These are phyloP conservation scores for Coniosporium apollinis DNA, from an alignment of 495 filamentous ascomycete species.

Conservation along the genomic window DNA sequence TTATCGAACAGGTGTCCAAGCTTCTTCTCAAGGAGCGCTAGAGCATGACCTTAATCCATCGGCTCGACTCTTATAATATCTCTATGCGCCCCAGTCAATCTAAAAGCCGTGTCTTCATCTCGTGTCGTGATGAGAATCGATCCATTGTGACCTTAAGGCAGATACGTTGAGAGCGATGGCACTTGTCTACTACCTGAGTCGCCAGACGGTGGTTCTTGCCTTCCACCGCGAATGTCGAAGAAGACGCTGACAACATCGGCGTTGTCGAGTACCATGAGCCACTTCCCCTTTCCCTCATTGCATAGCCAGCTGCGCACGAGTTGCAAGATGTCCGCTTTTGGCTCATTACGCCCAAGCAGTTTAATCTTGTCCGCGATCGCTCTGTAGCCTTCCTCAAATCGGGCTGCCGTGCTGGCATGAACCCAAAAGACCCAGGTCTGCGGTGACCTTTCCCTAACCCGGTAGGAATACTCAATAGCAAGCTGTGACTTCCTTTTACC, in stretches of 20 bases:
- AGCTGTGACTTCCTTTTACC: constrained; percentile 22
- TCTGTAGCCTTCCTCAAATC: constrained; percentile 26
- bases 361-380: constrained; percentile 25
- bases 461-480: constrained; percentile 27
- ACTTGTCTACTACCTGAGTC: background rate
- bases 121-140: constrained; percentile 28
- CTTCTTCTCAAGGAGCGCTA: constrained; percentile 4
- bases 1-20: constrained; percentile 1
- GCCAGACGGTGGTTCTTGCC: constrained; percentile 4
- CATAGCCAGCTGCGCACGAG: constrained; percentile 26
- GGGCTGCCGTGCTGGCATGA: constrained; percentile 23
- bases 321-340: constrained; percentile 24
- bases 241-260: constrained; percentile 23
- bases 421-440: constrained; percentile 36
- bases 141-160: constrained; percentile 20
- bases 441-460: constrained; percentile 20
- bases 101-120: constrained; percentile 11
- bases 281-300: constrained; percentile 11
- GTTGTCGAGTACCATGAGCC: constrained; percentile 33
- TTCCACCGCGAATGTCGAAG: constrained; percentile 9
- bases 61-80: constrained; percentile 3
- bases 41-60: constrained; percentile 12
- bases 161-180: constrained; percentile 1
- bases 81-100: background rate
- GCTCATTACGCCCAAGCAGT: constrained; percentile 22